Percentiles rank a stretch among this genome's conserved stretches.
Evolutionary conservation across 1,284 basidiomycete species (phyloP).

Genomic region (Salmacisia buchloeana): DNA sequence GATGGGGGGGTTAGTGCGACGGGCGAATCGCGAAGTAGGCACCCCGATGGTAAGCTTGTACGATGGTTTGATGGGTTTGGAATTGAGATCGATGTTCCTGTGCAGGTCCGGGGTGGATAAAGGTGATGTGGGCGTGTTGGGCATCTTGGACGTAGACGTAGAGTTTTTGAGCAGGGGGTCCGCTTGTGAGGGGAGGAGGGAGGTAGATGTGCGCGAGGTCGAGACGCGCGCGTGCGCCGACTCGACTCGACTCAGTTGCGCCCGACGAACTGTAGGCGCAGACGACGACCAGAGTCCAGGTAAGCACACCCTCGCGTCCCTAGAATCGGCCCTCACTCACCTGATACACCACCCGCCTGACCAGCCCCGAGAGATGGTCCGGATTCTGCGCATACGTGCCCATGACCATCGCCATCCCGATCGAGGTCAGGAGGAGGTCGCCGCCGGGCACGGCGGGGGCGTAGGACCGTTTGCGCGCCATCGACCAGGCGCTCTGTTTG

Average conservation of each 20-base stretch:
- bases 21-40: too few relatives aligned
- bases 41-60: too few relatives aligned
- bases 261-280: slow-evolving; percentile 61
- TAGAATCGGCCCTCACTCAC: slow-evolving; percentile 8
- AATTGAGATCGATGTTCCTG: too few relatives aligned
- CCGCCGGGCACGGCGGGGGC: slow-evolving; percentile 65
- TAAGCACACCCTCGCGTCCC: background rate
- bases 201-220: too few relatives aligned
- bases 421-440: slow-evolving; percentile 62
- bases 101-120: too few relatives aligned
- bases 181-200: too few relatives aligned
- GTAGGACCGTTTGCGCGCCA: slow-evolving; percentile 68
- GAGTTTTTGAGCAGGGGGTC: too few relatives aligned
- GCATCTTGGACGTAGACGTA: too few relatives aligned
- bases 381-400: slow-evolving; percentile 76
- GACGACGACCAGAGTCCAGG: background rate
- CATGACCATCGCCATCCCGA: slow-evolving; percentile 89
- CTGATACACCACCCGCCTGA: slow-evolving; percentile 81
- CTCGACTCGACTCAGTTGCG: slow-evolving; percentile 64
- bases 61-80: too few relatives aligned
- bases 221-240: too few relatives aligned
- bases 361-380: slow-evolving; percentile 77
- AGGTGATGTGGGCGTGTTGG: too few relatives aligned
- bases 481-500: slow-evolving; percentile 64
- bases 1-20: too few relatives aligned